Evolutionary conservation across 2,329 filamentous ascomycete genomes (phyloP), one percentile per base, ranked within the genome.

Genomic region (Penicillium hesseltinei): DNA sequence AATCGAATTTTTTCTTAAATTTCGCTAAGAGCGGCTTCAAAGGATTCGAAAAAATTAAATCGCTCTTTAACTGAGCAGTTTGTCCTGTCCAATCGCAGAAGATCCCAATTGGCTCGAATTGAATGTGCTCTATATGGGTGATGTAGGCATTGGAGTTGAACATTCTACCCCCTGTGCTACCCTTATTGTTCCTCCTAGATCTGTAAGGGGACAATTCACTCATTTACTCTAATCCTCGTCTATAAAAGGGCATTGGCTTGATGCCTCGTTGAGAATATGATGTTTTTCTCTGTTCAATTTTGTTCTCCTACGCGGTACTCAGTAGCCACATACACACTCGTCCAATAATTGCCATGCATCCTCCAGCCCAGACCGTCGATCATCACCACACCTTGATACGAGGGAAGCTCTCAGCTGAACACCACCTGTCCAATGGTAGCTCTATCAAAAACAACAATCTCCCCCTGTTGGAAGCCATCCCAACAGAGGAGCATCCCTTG

Each of bases 401-500:
- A 36, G 23, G 49, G 13, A 63, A 61, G 25, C 49, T 48, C 40
- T 60, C 55, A n/a, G 40, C 36, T 11, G 50, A 29, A 25, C 51
- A 40, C 6, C 36, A 31, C 27, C 27, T 19, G 40, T 35, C n/a
- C 55, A 57, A 47, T 56, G 57, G 55, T 55, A 31, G 4, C 35
- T 51, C 9, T 59, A 59, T 21, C 48, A 31, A 23, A 5, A 33
- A 45, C 43, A 57, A 51, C 4, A n/a, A 53, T 23, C 47, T 46
- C 15, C 45, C 53, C 17, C 51, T 51, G 31, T 19, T 62, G 8
- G 46, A 56, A 17, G 56, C 60, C 4, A 46, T 61, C 10, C 57
- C 64, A 27, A 67, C 60, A 15, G 62, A 65, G 9, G 56, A 58
- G 10, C 51, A 46, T 11, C 59, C 63, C 15, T 56, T 69, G 35